These are phyloP conservation scores for Aspergillus ellipticus DNA, from an alignment of 495 filamentous ascomycete genomes.

Conservation along the genomic window DNA sequence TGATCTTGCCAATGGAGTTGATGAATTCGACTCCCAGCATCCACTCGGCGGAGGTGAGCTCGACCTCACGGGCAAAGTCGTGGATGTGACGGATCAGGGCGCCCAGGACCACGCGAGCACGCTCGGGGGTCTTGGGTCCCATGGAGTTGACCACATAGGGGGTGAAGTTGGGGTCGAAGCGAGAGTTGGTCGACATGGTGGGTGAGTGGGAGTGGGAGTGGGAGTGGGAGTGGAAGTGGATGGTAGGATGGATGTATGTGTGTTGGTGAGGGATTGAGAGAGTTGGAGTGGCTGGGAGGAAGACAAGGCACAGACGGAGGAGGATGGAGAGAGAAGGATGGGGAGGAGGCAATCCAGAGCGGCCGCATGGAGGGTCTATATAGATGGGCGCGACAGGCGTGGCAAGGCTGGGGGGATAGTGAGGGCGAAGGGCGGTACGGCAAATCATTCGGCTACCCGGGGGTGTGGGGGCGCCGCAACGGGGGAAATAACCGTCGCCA, in stretches of 20 bases:
- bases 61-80: conserved; percentile 79
- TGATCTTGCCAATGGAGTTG: conserved; percentile 52
- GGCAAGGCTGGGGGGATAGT: conserved; percentile 12
- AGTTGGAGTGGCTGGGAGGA: neutral
- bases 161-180: conserved; percentile 76
- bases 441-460: conserved; percentile 26
- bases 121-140: conserved; percentile 66
- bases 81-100: conserved; percentile 72
- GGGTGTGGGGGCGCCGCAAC: conserved; percentile 16
- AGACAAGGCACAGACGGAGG: neutral
- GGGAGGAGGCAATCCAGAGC: neutral
- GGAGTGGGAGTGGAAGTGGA: neutral
- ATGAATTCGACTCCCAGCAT: conserved; percentile 68
- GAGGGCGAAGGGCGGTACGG: conserved; percentile 14
- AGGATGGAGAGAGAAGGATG: neutral
- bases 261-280: conserved; percentile 1
- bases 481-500: conserved; percentile 14
- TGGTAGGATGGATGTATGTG: neutral
- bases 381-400: conserved; percentile 10
- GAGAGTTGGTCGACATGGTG: conserved; percentile 33
- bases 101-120: conserved; percentile 61
- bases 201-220: conserved; percentile 1
- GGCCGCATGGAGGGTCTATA: conserved; percentile 16
- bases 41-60: conserved; percentile 78
- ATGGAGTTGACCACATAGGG: conserved; percentile 69